A percentile compares a stretch with the other conserved stretches of the same genome.
These are phyloP conservation scores for Crinitomyces ghanaensis DNA, from an alignment of 805 yeast species.

Conservation along the genomic window DNA sequence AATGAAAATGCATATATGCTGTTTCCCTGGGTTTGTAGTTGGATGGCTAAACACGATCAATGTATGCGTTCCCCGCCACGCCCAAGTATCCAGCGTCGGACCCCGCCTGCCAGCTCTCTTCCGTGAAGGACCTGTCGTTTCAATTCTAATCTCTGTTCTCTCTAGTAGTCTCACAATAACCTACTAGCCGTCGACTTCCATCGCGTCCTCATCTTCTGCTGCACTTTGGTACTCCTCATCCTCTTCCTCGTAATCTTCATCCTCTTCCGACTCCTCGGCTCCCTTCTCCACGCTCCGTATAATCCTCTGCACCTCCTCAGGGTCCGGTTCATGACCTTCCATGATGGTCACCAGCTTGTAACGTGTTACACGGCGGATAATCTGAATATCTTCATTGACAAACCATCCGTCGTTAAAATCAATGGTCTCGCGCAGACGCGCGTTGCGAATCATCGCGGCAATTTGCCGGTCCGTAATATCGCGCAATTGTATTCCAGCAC, in stretches of 20 bases:
- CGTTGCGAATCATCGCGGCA: constrained; percentile 29
- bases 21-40: too few species aligned
- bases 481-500: constrained; percentile 67
- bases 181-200: too few species aligned
- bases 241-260: constrained; percentile 20
- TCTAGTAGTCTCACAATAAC: too few species aligned
- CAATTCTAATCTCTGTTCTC: too few species aligned
- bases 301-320: constrained; percentile 1
- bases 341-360: constrained; percentile 55
- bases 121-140: too few species aligned
- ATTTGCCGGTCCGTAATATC: constrained; percentile 64
- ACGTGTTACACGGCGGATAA: constrained; percentile 56
- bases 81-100: too few species aligned
- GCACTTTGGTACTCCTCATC: constrained; percentile 8
- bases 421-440: constrained; percentile 32
- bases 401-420: constrained; percentile 77
- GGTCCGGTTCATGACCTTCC: constrained; percentile 29
- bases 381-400: constrained; percentile 45
- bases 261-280: constrained; percentile 25
- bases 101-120: too few species aligned
- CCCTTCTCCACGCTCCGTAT: neutral
- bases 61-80: too few species aligned
- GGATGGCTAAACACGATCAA: too few species aligned
- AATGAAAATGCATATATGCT: too few species aligned
- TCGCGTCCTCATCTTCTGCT: constrained; percentile 11